Base-by-base conservation (phyloP, 495 filamentous ascomycete genomes). In the Penicillium bovifimosum region DNA sequence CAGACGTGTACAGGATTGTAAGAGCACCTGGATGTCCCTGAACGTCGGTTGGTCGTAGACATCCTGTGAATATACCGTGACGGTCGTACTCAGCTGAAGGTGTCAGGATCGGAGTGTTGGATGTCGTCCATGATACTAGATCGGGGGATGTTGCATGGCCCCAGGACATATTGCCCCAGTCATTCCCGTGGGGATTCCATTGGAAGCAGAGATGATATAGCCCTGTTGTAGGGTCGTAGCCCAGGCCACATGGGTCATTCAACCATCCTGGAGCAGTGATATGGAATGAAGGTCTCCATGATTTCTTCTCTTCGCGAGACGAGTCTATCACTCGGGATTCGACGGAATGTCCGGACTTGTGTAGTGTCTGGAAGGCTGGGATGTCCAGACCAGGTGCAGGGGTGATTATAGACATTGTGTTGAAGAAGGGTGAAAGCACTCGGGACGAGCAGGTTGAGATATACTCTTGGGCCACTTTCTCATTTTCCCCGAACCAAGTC, bases 171-270 rank as follows among this genome's bases (percentile, higher is more conserved):
- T 74, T 66, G 17, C 73, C 74, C 74, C 75, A 78, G 29, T 67
- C 64, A 32, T 73, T 74, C 5, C 54, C 69, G 13, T 63, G 61
- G 0, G 75, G 74, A 43, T 78, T 78, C 68, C 71, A 78, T 62
- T 78, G 75, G 54, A 71, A 76, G 40, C 64, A 68, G 7, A 75
- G 28, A 38, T 78, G 74, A 45, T 76, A 74, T 7, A 61, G 44
- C 9, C 63, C 59, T 6, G 69, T 74, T 14, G 53, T 53, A 11
- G 76, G 76, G 53, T 82, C 79, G 42, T 81, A 83, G 47, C 77
- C 73, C 16, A 76, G 61, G 8, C 74, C 79, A 47, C 78, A 81
- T 5, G 80, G 80, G 29, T 83, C 80, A 50, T 83, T 81, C 67
- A 80, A 65, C 78, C 79, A 83, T 24, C 76, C 76, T 5, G 78